Conservation (phyloP, 495 filamentous ascomycete genomes). For the Neurospora sp. region DNA sequence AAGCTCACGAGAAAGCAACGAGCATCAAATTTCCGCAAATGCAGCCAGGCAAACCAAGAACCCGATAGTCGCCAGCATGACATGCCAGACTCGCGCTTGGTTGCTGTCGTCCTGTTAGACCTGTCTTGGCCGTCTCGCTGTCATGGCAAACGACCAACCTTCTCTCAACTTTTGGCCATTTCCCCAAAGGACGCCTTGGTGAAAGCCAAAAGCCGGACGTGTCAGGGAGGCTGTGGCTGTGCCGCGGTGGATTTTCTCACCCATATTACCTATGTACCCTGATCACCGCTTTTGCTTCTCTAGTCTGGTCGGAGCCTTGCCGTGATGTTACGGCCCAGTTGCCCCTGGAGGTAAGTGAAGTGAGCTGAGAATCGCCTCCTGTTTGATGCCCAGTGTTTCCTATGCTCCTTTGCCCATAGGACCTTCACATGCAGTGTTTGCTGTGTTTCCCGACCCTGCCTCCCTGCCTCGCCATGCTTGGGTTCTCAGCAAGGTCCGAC, state of each 20-base stretch:
- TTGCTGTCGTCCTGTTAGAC: not conserved
- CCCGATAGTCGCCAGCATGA: not conserved
- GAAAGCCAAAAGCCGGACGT: conserved; percentile 2
- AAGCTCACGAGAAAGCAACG: not conserved
- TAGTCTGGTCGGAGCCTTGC: not conserved
- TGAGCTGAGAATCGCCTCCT: not conserved
- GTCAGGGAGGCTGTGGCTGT: not conserved
- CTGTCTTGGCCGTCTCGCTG: not conserved
- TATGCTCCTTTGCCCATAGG: not conserved
- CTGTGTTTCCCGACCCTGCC: not conserved
- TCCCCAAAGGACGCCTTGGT: conserved; percentile 12
- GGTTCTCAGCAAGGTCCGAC: not conserved
- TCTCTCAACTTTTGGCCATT: not conserved
- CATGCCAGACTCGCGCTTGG: not conserved
- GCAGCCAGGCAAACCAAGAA: not conserved
- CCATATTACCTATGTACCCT: not conserved
- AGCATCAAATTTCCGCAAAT: not conserved
- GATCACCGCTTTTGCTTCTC: not conserved
- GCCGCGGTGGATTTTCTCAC: not conserved
- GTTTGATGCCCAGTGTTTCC: not conserved
- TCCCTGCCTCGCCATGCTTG: not conserved
- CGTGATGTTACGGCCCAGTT: not conserved
- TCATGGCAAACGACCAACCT: not conserved
- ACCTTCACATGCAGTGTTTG: not conserved
- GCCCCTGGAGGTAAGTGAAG: not conserved